Conservation (phyloP, 371 early-diverging fungal species). For the Haplosporangium sp. region DNA sequence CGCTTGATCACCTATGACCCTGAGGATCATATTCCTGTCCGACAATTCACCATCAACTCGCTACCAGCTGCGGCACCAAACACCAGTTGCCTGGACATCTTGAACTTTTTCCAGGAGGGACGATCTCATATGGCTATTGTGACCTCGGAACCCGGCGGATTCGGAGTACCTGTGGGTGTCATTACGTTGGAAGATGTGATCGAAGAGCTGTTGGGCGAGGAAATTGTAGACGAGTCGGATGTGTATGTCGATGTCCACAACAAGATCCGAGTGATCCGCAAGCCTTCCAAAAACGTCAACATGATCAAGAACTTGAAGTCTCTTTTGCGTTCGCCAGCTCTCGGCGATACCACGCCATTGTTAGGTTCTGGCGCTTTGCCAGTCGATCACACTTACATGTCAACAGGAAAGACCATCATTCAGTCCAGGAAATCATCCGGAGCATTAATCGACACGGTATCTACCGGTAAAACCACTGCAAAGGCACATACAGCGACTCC, state of each 20-base stretch:
- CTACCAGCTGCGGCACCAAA: slow-evolving; percentile 80
- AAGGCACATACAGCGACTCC: background rate
- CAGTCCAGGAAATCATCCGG: slow-evolving; percentile 12
- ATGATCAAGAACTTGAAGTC: slow-evolving; percentile 48
- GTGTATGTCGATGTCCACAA: slow-evolving; percentile 84
- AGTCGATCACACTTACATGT: slow-evolving; percentile 16
- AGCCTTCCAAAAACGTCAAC: slow-evolving; percentile 26
- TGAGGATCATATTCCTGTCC: slow-evolving; percentile 79
- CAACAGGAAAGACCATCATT: slow-evolving; percentile 47
- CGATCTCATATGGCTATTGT: slow-evolving; percentile 85
- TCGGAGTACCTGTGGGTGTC: slow-evolving; percentile 81
- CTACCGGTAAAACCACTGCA: background rate
- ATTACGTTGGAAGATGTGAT: slow-evolving; percentile 97
- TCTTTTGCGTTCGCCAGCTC: slow-evolving; percentile 32
- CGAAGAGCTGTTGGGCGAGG: slow-evolving; percentile 94
- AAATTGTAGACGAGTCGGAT: slow-evolving; percentile 96
- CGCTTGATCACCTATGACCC: slow-evolving; percentile 87
- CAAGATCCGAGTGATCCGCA: slow-evolving; percentile 54
- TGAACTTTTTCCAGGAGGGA: slow-evolving; percentile 95
- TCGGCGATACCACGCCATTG: slow-evolving; percentile 30
- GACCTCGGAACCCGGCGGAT: slow-evolving; percentile 64
- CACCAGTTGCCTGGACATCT: slow-evolving; percentile 87
- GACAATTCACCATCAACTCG: slow-evolving; percentile 72
- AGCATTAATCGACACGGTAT: background rate
- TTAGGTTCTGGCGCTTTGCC: slow-evolving; percentile 3